Base-by-base conservation (phyloP, 2,329 filamentous ascomycete species). In the Rutstroemia sp. region DNA sequence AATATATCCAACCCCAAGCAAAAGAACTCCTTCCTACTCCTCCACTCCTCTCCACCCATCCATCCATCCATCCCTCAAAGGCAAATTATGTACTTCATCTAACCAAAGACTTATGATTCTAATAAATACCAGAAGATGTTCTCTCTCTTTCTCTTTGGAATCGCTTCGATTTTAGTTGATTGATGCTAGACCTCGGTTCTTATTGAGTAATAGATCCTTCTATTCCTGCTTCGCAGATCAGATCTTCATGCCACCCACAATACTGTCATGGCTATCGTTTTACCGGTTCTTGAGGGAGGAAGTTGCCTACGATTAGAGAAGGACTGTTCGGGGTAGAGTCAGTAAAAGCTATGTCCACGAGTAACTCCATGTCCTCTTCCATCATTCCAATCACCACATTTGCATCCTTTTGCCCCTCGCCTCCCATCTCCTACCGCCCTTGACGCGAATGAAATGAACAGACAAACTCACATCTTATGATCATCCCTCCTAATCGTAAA, bases 401-500 rank as follows among this genome's bases (percentile, higher is more conserved):
- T 5, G 23, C 23, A 23, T 23, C 23, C 3, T 23, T 23, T 23
- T 23, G 5, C 23, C 2, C 23, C 23, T 23, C 23, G 3, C 23
- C 23, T 23, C 23, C 23, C 23, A 23, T 23, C 23, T 8, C 7
- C 27, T 30, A 30, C n/a, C 16, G 12, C n/a, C 17, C 12, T 21
- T 3, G 8, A 2, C 8, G 14, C 3, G 25, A 16, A 19, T 7
- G 16, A 51, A 19, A 8, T 8, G 10, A n/a, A 8, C 12, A 42
- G 14, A 30, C 30, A 51, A 48, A 71, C 92, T 80, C 75, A 96
- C 94, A 99, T 90, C 69, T 96, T 95, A 72, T 96, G 89, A 60
- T 90, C 89, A 74, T 99, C 94, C 68, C 92, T 84, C 66, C 91
- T 84, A 64, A 99, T 96, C 57, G 92, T 95, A 70, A 99, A 96